A percentile compares a stretch with the other conserved stretches of the same genome.
These are phyloP conservation scores for Speleostelium caveatum DNA, from an alignment of 78 protist genomes.

Conservation along the genomic window DNA sequence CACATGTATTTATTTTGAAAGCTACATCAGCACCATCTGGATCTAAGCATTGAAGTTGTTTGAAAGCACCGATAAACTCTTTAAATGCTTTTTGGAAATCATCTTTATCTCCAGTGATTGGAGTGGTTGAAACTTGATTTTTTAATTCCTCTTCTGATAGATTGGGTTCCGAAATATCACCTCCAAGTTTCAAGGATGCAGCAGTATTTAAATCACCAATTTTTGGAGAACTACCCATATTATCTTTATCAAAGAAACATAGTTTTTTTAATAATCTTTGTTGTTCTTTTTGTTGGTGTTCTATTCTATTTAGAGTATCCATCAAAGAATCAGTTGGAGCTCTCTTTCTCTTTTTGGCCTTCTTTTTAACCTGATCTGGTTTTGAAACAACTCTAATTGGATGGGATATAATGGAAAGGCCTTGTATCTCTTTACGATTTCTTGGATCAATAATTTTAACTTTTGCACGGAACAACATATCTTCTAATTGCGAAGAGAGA, in stretches of 20 bases:
- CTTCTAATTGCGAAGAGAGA: conserved; percentile 66
- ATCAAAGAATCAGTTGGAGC: conserved; percentile 78
- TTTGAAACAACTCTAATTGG: conserved; percentile 80
- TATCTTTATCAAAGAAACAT: conserved; percentile 57
- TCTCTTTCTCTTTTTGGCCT: conserved; percentile 81
- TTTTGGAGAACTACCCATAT: neutral
- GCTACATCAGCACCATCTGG: conserved; percentile 79
- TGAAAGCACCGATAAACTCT: conserved; percentile 62
- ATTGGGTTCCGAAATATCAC: neutral
- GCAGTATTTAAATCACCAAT: neutral
- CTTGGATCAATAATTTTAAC: conserved; percentile 65
- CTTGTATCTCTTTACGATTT: conserved; percentile 52
- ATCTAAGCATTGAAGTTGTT: conserved; percentile 63
- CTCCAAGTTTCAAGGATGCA: neutral
- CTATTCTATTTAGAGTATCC: conserved; percentile 72
- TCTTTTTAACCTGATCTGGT: conserved; percentile 82
- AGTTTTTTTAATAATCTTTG: conserved; percentile 51
- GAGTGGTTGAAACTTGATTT: neutral
- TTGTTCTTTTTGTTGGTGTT: conserved; percentile 79
- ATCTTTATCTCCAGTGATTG: conserved; percentile 17
- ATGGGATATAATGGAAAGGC: conserved; percentile 61
- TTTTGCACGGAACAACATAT: conserved; percentile 75
- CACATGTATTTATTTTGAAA: conserved; percentile 65
- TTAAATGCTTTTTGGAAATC: conserved; percentile 73
- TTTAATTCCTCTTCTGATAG: neutral